Evolutionary conservation across 2,329 filamentous ascomycete genomes (phyloP).

Genomic region (Arthroderma uncinatum): DNA sequence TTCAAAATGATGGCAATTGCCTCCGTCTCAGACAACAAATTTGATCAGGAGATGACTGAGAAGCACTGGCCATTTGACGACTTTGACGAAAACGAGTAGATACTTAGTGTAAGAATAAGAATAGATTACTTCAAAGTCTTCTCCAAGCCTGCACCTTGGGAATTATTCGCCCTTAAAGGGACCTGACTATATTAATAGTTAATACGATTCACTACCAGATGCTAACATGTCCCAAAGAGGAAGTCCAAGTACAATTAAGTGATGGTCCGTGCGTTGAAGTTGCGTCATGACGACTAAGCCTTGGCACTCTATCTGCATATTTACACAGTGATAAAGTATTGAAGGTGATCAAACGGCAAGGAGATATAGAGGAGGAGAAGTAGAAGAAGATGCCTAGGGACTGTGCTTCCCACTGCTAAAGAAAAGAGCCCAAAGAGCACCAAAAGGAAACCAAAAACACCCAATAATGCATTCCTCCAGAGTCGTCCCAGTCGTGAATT

Average conservation of each 20-base stretch:
- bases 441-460: background rate
- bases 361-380: background rate
- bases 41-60: slow-evolving; percentile 4
- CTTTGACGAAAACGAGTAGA: slow-evolving; percentile 8
- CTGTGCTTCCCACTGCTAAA: background rate
- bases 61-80: slow-evolving; percentile 11
- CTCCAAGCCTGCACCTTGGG: no score
- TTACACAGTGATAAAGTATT: no score
- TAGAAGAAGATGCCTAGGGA: background rate
- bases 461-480: background rate
- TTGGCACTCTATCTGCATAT: no score
- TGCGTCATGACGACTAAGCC: background rate
- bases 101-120: no score
- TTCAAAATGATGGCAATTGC: background rate
- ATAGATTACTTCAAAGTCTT: no score
- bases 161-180: no score
- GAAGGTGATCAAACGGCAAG: background rate
- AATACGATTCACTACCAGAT: no score
- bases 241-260: background rate
- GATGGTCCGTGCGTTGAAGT: background rate
- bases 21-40: background rate
- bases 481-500: background rate
- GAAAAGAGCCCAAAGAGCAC: background rate
- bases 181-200: no score
- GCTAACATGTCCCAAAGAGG: background rate